Base-by-base conservation (phyloP, 352 stramenopile species). In the Phytophthora pseudosyringae region DNA sequence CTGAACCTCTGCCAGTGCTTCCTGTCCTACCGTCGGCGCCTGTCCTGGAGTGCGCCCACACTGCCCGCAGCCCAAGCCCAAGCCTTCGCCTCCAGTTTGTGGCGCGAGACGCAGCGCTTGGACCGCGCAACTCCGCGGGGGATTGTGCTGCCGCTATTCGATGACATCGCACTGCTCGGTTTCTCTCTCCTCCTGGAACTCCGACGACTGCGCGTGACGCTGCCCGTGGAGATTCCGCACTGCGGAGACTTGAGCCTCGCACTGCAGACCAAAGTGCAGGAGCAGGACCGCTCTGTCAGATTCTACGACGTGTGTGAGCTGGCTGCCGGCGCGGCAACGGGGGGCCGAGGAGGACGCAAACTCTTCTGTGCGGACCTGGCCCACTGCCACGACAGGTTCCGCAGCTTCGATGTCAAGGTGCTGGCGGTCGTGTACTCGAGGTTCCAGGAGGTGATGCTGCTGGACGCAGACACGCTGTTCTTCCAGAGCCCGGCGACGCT, bases 141-240 rank as follows among this genome's bases (percentile, higher is more conserved):
- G 21, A 77, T 89, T 52, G 70, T 89, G 16, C 50, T 89, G 32
- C 82, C 79, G 26, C 69, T 91, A 25, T 89, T 73, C 33, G 73
- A 87, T 38, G 78, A 71, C 38, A 79, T 86, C 47, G 76, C 76
- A 25, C 12, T 73, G 35, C 60, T 91, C 5, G 82, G 82, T 0
- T 64, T 86, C 18, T 91, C 82, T 49, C 71, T 91, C 2, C 55
- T 91, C n/a, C 54, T 87, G 50, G 73, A 89, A 52, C 59, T 89
- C 36, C 62, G 78, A 40, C 59, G 33, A 5, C 58, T 86, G 5
- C 44, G 76, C 9, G 61, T 89, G 21, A 43, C 67, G 8, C 33
- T 89, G 32, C 82, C 82, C 6, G 69, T 88, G n/a, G 80, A 91
- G 35, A 67, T 88, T 3, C 76, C 82, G 3, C 75, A 90, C 41